phyloP scores from a whole-genome alignment of 192 early-diverging fungal genomes.

The Linderina pennispora region DNA sequence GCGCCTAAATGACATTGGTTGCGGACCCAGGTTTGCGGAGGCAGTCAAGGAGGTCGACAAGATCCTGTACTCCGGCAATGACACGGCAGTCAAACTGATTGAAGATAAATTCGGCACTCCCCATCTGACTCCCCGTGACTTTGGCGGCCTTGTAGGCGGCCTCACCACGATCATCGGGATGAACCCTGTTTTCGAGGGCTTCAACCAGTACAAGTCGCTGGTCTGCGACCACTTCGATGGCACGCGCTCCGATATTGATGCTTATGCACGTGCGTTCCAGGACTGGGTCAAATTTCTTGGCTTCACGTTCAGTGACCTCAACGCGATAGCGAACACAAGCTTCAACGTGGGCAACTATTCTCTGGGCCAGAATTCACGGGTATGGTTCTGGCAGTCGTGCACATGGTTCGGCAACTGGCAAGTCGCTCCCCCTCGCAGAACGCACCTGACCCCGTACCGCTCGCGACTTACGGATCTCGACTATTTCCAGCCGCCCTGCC shows the following conservation, averaged over 20 bases:
- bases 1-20: conserved; percentile 27
- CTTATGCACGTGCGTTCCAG: conserved; percentile 14
- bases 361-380: conserved; percentile 20
- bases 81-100: conserved; percentile 5
- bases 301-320: conserved; percentile 4
- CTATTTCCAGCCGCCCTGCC: conserved; percentile 31
- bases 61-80: conserved; percentile 19
- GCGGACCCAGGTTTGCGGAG: conserved; percentile 16
- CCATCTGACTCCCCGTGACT: conserved; percentile 20
- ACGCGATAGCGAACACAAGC: conserved; percentile 21
- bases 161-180: conserved; percentile 13
- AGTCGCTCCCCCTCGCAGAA: conserved; percentile 14
- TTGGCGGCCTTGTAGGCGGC: conserved; percentile 17
- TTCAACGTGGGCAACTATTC: conserved; percentile 25
- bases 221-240: conserved; percentile 27
- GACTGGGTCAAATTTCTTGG: conserved; percentile 6
- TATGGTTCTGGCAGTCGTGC: conserved; percentile 56
- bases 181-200: conserved; percentile 4
- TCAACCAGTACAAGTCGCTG: conserved; percentile 5
- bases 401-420: conserved; percentile 61
- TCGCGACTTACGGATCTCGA: conserved; percentile 20
- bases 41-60: conserved; percentile 41
- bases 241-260: conserved; percentile 9
- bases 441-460: conserved; percentile 23
- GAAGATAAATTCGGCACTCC: conserved; percentile 20